Base-by-base conservation (phyloP, 148 eudicot species). In the Spergularia bocconei region DNA sequence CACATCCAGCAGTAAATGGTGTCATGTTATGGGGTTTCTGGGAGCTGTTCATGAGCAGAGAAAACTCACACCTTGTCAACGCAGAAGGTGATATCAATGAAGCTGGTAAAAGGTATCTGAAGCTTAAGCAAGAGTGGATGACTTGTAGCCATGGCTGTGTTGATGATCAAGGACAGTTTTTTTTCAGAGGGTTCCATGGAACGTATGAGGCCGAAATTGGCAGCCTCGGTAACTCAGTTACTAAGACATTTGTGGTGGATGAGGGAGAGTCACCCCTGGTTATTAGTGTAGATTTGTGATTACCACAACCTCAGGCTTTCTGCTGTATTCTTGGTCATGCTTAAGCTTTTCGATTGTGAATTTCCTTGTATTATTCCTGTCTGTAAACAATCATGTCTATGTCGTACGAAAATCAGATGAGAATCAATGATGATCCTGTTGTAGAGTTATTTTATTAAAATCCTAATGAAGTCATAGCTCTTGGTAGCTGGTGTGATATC, bases 21-120 rank as follows among this genome's bases (percentile, higher is more conserved):
- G 65, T 92, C 5, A 80, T 95, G 91, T 33, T 95, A 41, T 95
- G 98, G 98, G 98, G 98, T 12, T 90, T 92, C 58, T 95, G 98
- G 98, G 98, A 95, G 87, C 50, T 92, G 68, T 92, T 86, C 44
- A 95, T 90, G 97, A 87, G 88, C 70, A 69, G 98, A 67, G 86
- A 85, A 0, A 81, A 95, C 62, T 77, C 93, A 3, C 88, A 88
- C 71, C 85, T 95, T 23, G 97, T 95, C 63, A 84, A 92, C 79
- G 98, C 98, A 0, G 98, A 95, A 80, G 98, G 98, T 0, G 97
- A 95, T 16, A 1, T 95, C 14, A 95, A 92, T 54, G 96, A 86
- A 79, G 96, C 98, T 0, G 98, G 98, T 13, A 82, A 77, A 61
- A 81, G 91, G 78, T 84, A 81, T 62, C 85, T 92, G 23, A 84